These are phyloP conservation scores for Phylloporus arenicola DNA, from an alignment of 768 basidiomycete species.

Conservation along the genomic window DNA sequence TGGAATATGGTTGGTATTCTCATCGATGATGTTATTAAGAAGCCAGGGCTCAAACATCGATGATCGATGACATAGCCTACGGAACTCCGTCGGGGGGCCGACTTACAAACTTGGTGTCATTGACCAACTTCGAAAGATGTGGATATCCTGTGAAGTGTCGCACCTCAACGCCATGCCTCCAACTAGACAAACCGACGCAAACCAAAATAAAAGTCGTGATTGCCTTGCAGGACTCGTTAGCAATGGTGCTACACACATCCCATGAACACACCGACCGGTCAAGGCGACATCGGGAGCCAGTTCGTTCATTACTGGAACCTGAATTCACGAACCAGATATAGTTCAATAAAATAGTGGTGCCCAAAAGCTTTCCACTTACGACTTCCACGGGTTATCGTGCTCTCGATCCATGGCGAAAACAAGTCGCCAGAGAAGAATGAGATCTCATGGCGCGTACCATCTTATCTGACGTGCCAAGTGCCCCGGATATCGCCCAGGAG, in stretches of 20 bases:
- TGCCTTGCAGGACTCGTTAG: conserved; percentile 46
- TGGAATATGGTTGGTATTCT: conserved; percentile 56
- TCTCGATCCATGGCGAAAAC: conserved; percentile 83
- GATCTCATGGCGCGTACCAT: conserved; percentile 62
- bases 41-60: conserved; percentile 67
- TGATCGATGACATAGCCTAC: conserved; percentile 1
- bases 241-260: background rate
- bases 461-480: conserved; percentile 45
- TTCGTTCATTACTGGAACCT: conserved; percentile 80
- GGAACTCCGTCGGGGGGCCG: background rate
- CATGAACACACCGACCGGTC: conserved; percentile 51
- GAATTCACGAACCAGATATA: conserved; percentile 19
- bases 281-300: conserved; percentile 75
- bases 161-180: background rate
- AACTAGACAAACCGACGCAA: conserved; percentile 6
- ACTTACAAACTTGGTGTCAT: conserved; percentile 71
- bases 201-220: conserved; percentile 93
- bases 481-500: conserved; percentile 58
- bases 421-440: conserved; percentile 86
- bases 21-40: conserved; percentile 80
- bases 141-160: conserved; percentile 46
- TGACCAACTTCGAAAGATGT: conserved; percentile 59
- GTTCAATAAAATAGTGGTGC: background rate
- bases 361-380: conserved; percentile 39
- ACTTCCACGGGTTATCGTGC: conserved; percentile 80